Evolutionary conservation across 306 rosid species (phyloP).

Genomic region (Mucuna pruriens): DNA sequence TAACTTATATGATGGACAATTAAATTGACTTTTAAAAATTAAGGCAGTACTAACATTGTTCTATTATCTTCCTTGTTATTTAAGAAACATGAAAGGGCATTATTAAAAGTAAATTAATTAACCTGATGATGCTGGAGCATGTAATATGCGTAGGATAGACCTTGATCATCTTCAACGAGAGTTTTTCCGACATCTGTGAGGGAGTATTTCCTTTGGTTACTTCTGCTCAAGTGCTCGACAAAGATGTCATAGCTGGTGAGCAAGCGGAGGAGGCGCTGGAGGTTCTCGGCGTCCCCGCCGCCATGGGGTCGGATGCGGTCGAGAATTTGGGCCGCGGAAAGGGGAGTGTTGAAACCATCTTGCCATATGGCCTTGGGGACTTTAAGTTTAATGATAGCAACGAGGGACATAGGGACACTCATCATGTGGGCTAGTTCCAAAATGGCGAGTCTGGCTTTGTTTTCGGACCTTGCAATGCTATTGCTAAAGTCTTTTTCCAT

Average conservation of each 20-base stretch:
- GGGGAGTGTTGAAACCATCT: conserved; percentile 45
- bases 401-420: conserved; percentile 83
- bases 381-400: conserved; percentile 69
- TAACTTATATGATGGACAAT: too few relatives aligned
- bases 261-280: conserved; percentile 75
- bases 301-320: conserved; percentile 47
- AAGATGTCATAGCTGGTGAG: conserved; percentile 73
- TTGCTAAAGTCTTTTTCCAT: conserved; percentile 5
- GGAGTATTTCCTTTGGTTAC: conserved; percentile 54
- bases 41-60: too few relatives aligned
- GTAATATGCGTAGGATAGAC: conserved; percentile 61
- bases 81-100: too few relatives aligned
- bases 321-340: conserved; percentile 66
- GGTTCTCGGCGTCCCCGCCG: conserved; percentile 69
- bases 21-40: too few relatives aligned
- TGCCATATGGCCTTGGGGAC: conserved; percentile 76
- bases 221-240: conserved; percentile 49
- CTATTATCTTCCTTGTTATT: too few relatives aligned
- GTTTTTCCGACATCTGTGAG: conserved; percentile 69
- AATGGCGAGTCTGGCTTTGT: conserved; percentile 55
- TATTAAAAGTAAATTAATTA: background rate
- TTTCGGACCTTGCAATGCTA: conserved; percentile 23
- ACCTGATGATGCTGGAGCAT: conserved; percentile 87
- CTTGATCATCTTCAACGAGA: conserved; percentile 59
- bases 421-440: conserved; percentile 79